Base-by-base conservation (phyloP, 495 filamentous ascomycete genomes). In the Podospora tetraspora region DNA sequence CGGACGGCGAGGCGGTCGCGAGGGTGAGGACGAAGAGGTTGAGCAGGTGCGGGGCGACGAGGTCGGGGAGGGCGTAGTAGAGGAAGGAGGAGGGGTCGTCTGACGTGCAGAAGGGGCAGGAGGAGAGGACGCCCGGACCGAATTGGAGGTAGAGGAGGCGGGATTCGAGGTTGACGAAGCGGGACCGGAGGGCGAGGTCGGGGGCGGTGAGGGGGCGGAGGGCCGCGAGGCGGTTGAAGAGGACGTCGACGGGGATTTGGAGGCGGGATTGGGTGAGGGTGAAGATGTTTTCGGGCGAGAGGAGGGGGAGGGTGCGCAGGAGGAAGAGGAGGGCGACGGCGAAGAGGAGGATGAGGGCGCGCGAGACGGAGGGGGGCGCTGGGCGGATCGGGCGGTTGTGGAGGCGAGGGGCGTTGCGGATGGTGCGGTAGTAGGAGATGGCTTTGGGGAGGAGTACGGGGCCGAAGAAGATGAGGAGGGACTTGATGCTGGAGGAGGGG, bases 201-300 rank as follows among this genome's bases (percentile, higher is more conserved):
- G 75, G 66, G 1, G 82, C 68, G 0, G 89, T 92, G 21, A 93
- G 83, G 0, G 87, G 82, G 0, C 92, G 89, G 63, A 90, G 73
- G 22, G 84, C 75, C 19, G 86, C 77, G 7, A 99, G 86, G 7
- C 94, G 92, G 63, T 82, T 86, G 79, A 97, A 96, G 75, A 99
- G 85, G 56, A 94, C 88, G 75, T 97, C 91, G 37, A 85, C 88
- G 16, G 91, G 88, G 57, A 91, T 97, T 71, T 93, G 92, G 16
- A 97, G 84, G 57, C 94, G 91, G 59, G 91, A 94, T 25, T 87
- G 82, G 4, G 95, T 97, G 12, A 83, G 74, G 25, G 74, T 68
- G 86, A 97, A 97, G 78, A 97, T 82, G 79, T 97, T 97, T 67
- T 90, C 86, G 1, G 92, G 89, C 27, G 87, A 78, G 79, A 92